Evolutionary conservation across 139 green algal species (phyloP), one percentile per base, ranked within the genome.

Genomic region (Gonium pectorale): DNA sequence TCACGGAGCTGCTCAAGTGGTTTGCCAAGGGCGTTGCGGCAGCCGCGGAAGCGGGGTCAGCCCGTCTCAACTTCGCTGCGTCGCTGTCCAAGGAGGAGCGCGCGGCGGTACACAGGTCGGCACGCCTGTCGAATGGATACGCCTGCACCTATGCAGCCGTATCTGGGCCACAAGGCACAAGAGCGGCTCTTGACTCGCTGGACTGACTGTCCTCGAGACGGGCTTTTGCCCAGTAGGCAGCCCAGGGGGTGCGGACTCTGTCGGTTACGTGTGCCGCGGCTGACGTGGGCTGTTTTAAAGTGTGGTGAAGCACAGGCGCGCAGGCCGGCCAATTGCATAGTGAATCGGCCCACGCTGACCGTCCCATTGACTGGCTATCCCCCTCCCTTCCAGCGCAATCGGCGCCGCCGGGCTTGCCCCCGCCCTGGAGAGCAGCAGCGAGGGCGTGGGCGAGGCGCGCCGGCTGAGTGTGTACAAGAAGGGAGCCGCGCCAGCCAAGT

Each of bases 401-500:
- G 17, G 22, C 51, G 35, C 2, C 24, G 71, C 71, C 7, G 71
- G 71, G 8, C 51, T 80, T 49, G 7, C 43, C 1, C 1, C n/a
- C 15, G 41, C 19, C 0, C 43, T 82, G n/a, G 75, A 82, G 75
- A 72, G 75, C 75, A 13, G 2, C 38, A 82, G 75, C 75, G 59
- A 71, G 40, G 75, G 75, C 6, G 41, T 71, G n/a, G 75, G 51
- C 59, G 75, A 82, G 22, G 29, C 62, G 56, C 75, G 75, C 9
- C 40, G n/a, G 26, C n/a, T 82, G 26, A 46, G 29, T 2, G 60
- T 82, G 29, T 72, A 63, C 75, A 82, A 44, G 75, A 82, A 82
- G 75, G 75, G 75, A 13, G 9, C 15, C 29, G 75, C 75, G n/a
- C 75, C 75, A 5, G 38, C 38, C n/a, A 82, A 71, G 75, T 82